Percentiles rank a stretch among this genome's conserved stretches.
Evolutionary conservation across 148 eudicot genomes (phyloP).

Genomic region (Rhododendron vialii): DNA sequence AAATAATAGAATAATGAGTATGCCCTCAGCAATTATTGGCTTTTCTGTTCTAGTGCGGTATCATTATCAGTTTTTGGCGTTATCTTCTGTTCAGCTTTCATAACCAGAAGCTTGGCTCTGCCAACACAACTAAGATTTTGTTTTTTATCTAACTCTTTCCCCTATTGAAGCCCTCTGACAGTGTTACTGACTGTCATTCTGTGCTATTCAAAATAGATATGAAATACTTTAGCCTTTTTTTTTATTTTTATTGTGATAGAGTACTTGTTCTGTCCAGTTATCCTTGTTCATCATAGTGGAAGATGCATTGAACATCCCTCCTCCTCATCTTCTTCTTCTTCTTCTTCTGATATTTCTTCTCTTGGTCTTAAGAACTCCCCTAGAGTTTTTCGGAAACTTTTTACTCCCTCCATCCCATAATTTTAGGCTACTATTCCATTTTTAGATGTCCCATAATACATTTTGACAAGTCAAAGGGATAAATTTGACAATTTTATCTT

Average conservation of each 20-base stretch:
- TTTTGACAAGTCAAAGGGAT: background rate
- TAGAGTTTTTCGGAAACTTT: background rate
- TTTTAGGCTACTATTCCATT: background rate
- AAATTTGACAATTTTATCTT: background rate
- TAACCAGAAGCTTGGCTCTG: background rate
- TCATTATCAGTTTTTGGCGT: background rate
- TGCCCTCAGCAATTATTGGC: background rate
- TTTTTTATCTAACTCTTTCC: background rate
- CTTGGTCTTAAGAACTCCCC: background rate
- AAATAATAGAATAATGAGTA: background rate
- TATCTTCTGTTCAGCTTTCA: background rate
- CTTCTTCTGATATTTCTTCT: background rate
- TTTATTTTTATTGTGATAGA: background rate
- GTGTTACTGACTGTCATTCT: background rate
- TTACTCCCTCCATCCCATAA: background rate
- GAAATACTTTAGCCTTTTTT: background rate
- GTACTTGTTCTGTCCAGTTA: background rate
- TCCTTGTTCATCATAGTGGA: background rate
- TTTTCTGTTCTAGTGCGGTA: background rate
- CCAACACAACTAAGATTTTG: background rate
- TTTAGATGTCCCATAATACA: background rate
- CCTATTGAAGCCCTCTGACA: background rate
- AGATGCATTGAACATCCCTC: background rate
- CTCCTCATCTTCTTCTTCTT: background rate
- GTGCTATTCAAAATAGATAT: background rate